Base-by-base conservation (phyloP, 2,329 filamentous ascomycete species). In the Stylonectria norvegica region DNA sequence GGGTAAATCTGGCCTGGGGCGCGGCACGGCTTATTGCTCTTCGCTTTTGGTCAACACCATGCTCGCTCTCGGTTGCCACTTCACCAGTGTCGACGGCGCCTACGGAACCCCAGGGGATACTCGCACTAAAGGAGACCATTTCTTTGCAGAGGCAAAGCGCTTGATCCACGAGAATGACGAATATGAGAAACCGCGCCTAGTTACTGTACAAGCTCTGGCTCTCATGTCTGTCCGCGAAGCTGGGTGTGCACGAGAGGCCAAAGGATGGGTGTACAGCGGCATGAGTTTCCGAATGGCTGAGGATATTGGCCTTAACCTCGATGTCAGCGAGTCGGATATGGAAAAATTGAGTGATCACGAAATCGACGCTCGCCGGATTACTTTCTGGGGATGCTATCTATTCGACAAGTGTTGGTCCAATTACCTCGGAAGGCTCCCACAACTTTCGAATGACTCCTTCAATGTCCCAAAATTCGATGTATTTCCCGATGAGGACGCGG, bases 381-480 rank as follows among this genome's bases (percentile, higher is more conserved):
- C 93, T 0, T 97, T 96, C 59, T 97, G 93, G 93, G 93, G 93
- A 5, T 96, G 90, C 62, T 97, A 93, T 64, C 68, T 95, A n/a
- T 95, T 97, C 62, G 93, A 98, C 70, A 97, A 96, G 74, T 95
- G 89, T 63, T 97, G 91, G 90, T 95, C 90, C 35, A 97, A 96
- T 62, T 97, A 97, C 55, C 78, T 97, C 18, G 91, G 93, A 34
- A 84, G 93, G 30, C 73, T 96, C 47, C 91, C 93, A 9, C 91
- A 96, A 62, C 71, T 97, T 9, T 84, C 88, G 0, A 83, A 80
- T 29, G 81, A 81, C 20, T 86, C 86, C 6, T 86, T 89, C 55
- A 95, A 85, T 22, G 87, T 89, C 1, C 85, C 88, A 18, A 95
- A 91, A 61, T 86, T 89, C 50, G 90, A 96, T 44, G 88, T 96